Percentiles rank a stretch among this genome's conserved stretches.
phyloP scores from a whole-genome alignment of 2,329 filamentous ascomycete species.

The Boeremia lycopersici region DNA sequence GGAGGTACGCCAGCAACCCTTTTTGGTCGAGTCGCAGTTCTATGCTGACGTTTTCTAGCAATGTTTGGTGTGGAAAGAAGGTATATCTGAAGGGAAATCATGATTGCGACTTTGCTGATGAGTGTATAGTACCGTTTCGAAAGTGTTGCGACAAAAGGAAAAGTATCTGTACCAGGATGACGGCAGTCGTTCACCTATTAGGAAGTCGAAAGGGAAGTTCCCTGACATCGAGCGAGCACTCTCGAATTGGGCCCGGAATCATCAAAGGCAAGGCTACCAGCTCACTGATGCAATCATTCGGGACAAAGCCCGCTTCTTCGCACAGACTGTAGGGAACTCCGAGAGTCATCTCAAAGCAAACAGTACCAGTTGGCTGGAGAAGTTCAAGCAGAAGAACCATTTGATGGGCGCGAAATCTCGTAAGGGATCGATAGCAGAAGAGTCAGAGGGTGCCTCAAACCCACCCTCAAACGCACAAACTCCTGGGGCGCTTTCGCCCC shows the following conservation, averaged over 20 bases:
- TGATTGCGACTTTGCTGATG: slow-evolving; percentile 25
- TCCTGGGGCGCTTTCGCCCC: slow-evolving; percentile 71
- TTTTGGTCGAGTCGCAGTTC: neutral
- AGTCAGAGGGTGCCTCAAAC: slow-evolving; percentile 68
- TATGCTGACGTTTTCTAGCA: slow-evolving; percentile 57
- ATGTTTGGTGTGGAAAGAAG: slow-evolving; percentile 97
- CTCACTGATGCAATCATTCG: slow-evolving; percentile 82
- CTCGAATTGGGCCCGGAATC: slow-evolving; percentile 83
- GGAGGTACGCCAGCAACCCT: slow-evolving; percentile 64
- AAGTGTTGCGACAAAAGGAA: slow-evolving; percentile 92
- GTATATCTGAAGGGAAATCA: slow-evolving; percentile 57
- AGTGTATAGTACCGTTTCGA: slow-evolving; percentile 86
- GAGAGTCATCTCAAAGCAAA: slow-evolving; percentile 75
- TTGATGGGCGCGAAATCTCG: slow-evolving; percentile 60
- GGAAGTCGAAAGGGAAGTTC: slow-evolving; percentile 81
- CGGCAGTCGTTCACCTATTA: slow-evolving; percentile 77
- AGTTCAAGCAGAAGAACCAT: slow-evolving; percentile 91
- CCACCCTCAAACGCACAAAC: slow-evolving; percentile 65
- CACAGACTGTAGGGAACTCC: slow-evolving; percentile 71
- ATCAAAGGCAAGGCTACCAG: slow-evolving; percentile 74
- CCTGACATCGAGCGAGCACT: slow-evolving; percentile 93
- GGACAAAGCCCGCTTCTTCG: slow-evolving; percentile 83
- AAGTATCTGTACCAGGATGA: slow-evolving; percentile 87
- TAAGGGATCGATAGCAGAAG: slow-evolving; percentile 65
- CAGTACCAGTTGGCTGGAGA: slow-evolving; percentile 83